Conservation (phyloP, 495 filamentous ascomycete species). For the Cercophora sp. region DNA sequence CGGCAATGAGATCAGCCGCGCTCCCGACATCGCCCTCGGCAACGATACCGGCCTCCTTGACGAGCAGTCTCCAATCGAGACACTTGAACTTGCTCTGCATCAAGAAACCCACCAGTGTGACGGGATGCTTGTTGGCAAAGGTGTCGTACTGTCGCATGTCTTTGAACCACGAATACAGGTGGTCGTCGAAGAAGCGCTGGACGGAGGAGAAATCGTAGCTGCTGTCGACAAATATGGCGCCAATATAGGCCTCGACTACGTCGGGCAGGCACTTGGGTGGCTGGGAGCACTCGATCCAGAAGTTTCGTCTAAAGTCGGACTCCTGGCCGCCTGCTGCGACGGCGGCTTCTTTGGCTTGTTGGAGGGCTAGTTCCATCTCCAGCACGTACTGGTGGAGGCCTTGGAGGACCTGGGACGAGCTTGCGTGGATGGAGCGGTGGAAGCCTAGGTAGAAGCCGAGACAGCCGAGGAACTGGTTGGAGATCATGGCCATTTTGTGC, state of each 20-base stretch:
- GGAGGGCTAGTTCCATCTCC: slow-evolving; percentile 58
- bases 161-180: slow-evolving; percentile 73
- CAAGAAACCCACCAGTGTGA: slow-evolving; percentile 40
- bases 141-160: slow-evolving; percentile 88
- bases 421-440: slow-evolving; percentile 66
- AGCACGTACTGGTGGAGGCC: slow-evolving; percentile 67
- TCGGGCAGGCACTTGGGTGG: slow-evolving; percentile 89
- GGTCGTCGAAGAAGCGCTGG: slow-evolving; percentile 67
- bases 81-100: slow-evolving; percentile 47
- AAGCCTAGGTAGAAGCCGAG: slow-evolving; percentile 73
- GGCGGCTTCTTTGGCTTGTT: slow-evolving; percentile 37
- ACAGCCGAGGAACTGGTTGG: slow-evolving; percentile 89
- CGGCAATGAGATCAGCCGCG: slow-evolving; percentile 23
- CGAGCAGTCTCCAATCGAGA: slow-evolving; percentile 38
- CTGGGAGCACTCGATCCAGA: slow-evolving; percentile 66
- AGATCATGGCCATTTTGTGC: slow-evolving; percentile 99
- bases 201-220: slow-evolving; percentile 71
- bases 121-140: slow-evolving; percentile 86
- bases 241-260: slow-evolving; percentile 84
- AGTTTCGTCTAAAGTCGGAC: slow-evolving; percentile 61
- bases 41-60: slow-evolving; percentile 12
- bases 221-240: slow-evolving; percentile 89
- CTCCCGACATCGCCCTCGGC: neutral
- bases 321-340: slow-evolving; percentile 26
- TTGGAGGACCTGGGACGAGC: slow-evolving; percentile 52